phyloP scores from a whole-genome alignment of 2,329 filamentous ascomycete genomes.

The Stachybotrys elegans region DNA sequence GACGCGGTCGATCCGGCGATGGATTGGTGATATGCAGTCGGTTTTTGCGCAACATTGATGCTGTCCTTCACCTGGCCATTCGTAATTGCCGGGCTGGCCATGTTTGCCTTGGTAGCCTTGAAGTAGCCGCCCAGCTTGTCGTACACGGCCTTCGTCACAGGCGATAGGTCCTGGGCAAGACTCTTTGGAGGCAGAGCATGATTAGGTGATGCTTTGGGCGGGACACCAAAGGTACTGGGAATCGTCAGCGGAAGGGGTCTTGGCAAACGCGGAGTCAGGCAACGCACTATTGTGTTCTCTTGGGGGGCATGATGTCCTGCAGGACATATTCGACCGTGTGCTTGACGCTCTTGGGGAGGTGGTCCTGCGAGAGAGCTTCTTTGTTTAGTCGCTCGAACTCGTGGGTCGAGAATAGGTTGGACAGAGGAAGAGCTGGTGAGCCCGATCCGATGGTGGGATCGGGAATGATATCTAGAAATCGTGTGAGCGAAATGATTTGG shows the following conservation, averaged over 20 bases:
- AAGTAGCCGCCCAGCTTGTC: constrained; percentile 35
- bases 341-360: constrained; percentile 61
- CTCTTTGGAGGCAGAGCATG: constrained; percentile 17
- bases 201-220: constrained; percentile 17
- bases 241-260: constrained; percentile 18
- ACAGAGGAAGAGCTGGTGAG: constrained; percentile 45
- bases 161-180: constrained; percentile 39
- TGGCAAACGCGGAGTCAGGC: not conserved
- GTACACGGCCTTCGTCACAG: constrained; percentile 38
- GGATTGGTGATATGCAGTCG: constrained; percentile 10
- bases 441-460: constrained; percentile 56
- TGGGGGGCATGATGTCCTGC: constrained; percentile 66
- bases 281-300: constrained; percentile 62
- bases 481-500: constrained; percentile 11
- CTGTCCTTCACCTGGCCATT: constrained; percentile 29
- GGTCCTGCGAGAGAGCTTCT: constrained; percentile 56
- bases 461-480: constrained; percentile 58
- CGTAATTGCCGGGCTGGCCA: constrained; percentile 23
- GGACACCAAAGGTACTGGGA: constrained; percentile 47
- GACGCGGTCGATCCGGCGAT: constrained; percentile 2
- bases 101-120: constrained; percentile 30
- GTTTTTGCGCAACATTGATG: constrained; percentile 15
- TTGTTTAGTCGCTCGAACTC: constrained; percentile 66
- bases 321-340: constrained; percentile 70
- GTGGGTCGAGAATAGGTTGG: constrained; percentile 44